These are phyloP conservation scores for Waitea zeae DNA, from an alignment of 1,284 basidiomycete genomes.

Conservation along the genomic window DNA sequence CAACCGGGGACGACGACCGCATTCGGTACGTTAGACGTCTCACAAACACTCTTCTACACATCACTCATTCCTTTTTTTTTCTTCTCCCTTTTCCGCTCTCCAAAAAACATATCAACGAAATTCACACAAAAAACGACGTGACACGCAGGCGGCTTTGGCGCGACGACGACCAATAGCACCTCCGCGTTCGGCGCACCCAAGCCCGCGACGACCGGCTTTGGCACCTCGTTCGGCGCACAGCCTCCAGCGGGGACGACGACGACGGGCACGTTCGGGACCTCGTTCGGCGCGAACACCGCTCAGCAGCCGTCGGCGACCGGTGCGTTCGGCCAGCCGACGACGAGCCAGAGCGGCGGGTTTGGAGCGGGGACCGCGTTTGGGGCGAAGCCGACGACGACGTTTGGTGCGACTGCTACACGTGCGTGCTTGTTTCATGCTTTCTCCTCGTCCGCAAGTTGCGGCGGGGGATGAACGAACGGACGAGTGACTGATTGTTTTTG, in stretches of 20 bases:
- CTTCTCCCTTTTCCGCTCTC: too few relatives aligned
- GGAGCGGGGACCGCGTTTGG: conserved; percentile 28
- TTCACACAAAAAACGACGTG: too few relatives aligned
- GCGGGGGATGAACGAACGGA: conserved; percentile 7
- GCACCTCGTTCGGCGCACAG: conserved; percentile 19
- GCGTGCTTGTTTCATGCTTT: too few relatives aligned
- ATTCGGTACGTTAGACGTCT: too few relatives aligned
- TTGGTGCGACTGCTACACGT: conserved; percentile 12
- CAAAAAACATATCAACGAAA: too few relatives aligned
- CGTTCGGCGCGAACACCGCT: conserved; percentile 14
- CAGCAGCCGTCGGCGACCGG: conserved; percentile 9
- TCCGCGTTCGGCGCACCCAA: conserved; percentile 16
- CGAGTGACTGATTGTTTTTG: conserved; percentile 5
- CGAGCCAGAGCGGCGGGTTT: conserved; percentile 16
- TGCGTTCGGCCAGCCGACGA: conserved; percentile 12
- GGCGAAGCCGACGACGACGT: conserved; percentile 13
- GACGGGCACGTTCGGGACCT: conserved; percentile 17
- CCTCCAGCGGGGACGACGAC: conserved; percentile 17
- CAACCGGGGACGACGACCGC: too few relatives aligned
- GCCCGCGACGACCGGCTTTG: conserved; percentile 30
- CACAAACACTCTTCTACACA: too few relatives aligned
- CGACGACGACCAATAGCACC: too few relatives aligned
- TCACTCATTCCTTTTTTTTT: too few relatives aligned
- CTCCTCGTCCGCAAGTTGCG: too few relatives aligned
- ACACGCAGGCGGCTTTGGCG: too few relatives aligned